Evolutionary conservation across 306 rosid species (phyloP), one percentile per base, ranked within the genome.

Genomic region (Argentina anserina): DNA sequence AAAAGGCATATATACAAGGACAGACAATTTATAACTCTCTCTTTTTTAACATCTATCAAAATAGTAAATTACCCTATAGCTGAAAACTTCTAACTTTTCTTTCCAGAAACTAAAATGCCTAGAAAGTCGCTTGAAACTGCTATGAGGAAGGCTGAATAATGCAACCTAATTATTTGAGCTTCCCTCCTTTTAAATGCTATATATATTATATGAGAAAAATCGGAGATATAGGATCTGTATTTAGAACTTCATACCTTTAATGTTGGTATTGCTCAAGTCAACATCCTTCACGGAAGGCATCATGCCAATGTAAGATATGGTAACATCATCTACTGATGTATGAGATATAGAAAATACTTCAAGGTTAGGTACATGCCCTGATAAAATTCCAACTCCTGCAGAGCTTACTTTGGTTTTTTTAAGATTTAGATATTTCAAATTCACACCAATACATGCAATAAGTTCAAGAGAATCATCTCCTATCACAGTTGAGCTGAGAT

Each of bases 241-340:
- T 15, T 34, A 68, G 59, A 61, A 65, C 69, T 36, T 42, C 56
- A 13, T 89, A 94, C 98, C 98, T 94, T 83, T 89, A 36, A 89
- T 84, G 70, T 78, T 76, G 23, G 94, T 94, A 70, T 70, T 75
- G 86, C 96, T 89, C 79, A 91, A 85, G 86, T 91, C 89, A n/a
- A 91, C 68, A 67, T 55, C 82, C 83, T 81, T 94, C 71, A 94
- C 46, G 31, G 87, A 91, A 80, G 94, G 91, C 96, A 94, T 89
- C 89, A 80, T 76, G 83, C 87, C 80, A 75, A 91, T 75, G 75
- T 77, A 88, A 60, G 71, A 73, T 80, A 89, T 28, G 43, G 89
- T 88, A 62, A 69, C 47, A 73, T 94, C 98, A 84, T 91, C 94
- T 61, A 94, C 77, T 53, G 43, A 80, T 72, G 98, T 91, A 74